Conservation (phyloP, 1,139 yeast species). For the Scheffersomyces lignicola region DNA sequence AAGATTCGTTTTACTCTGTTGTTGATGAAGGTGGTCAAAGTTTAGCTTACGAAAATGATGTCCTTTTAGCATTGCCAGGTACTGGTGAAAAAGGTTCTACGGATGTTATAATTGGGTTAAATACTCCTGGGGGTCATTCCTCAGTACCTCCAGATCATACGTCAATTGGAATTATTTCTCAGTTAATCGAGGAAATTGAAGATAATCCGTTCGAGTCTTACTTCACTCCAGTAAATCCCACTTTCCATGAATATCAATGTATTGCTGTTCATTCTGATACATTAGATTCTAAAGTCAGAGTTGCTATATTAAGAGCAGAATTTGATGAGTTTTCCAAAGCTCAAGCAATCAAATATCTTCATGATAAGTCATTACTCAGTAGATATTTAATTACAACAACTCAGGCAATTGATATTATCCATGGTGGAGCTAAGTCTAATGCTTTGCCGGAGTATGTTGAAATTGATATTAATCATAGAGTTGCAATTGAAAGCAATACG, state of each 20-base stretch:
- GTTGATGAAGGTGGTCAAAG: slow-evolving; percentile 45
- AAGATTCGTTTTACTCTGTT: slow-evolving; percentile 35
- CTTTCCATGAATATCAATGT: slow-evolving; percentile 38
- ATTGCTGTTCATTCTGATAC: slow-evolving; percentile 32
- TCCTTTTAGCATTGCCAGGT: slow-evolving; percentile 52
- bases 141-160: slow-evolving; percentile 47
- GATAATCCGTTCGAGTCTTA: slow-evolving; percentile 29
- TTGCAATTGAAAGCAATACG: slow-evolving; percentile 29
- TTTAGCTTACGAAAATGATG: slow-evolving; percentile 34
- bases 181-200: slow-evolving; percentile 35
- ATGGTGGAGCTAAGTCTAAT: slow-evolving; percentile 37
- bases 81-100: slow-evolving; percentile 45
- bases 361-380: slow-evolving; percentile 14
- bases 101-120: slow-evolving; percentile 30
- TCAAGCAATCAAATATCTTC: slow-evolving; percentile 18
- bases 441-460: slow-evolving; percentile 36
- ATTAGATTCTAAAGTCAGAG: slow-evolving; percentile 17
- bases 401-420: slow-evolving; percentile 34
- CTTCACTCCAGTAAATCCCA: slow-evolving; percentile 39
- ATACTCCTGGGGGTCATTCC: slow-evolving; percentile 49
- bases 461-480: slow-evolving; percentile 31
- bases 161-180: slow-evolving; percentile 41
- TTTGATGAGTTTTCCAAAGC: slow-evolving; percentile 25
- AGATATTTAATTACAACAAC: slow-evolving; percentile 30
- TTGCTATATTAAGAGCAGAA: slow-evolving; percentile 28